Conservation (phyloP, 2,329 filamentous ascomycete species). For the Botrytis hyacinthi region DNA sequence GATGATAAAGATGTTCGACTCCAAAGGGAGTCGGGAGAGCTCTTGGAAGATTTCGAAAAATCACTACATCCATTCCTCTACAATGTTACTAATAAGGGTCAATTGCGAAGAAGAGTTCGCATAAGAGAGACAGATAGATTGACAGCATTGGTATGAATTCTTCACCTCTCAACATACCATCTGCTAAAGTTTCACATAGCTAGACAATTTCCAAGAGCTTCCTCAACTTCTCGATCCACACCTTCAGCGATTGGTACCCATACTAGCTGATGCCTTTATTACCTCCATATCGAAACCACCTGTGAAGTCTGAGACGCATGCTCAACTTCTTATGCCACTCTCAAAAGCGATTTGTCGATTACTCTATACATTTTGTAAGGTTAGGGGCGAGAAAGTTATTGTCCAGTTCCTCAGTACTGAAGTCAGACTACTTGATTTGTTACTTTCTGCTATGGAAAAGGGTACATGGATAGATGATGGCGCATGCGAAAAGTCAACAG, state of each 20-base stretch:
- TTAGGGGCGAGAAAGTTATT: conserved; percentile 89
- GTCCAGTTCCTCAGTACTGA: conserved; percentile 90
- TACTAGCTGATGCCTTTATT: conserved; percentile 73
- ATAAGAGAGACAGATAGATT: conserved; percentile 50
- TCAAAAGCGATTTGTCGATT: conserved; percentile 69
- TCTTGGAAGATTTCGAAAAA: conserved; percentile 57
- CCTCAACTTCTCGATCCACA: conserved; percentile 89
- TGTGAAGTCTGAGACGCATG: conserved; percentile 38
- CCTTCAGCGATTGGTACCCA: conserved; percentile 71
- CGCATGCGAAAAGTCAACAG: not conserved
- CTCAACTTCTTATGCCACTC: conserved; percentile 37
- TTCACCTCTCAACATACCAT: not conserved
- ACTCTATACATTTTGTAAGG: conserved; percentile 89
- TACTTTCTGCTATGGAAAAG: conserved; percentile 72
- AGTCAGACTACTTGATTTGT: conserved; percentile 75
- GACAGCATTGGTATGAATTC: conserved; percentile 45
- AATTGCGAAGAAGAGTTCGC: conserved; percentile 50
- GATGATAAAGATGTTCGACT: conserved; percentile 61
- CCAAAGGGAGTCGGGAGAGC: conserved; percentile 57
- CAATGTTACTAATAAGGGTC: conserved; percentile 49
- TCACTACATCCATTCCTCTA: conserved; percentile 53
- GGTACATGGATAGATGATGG: conserved; percentile 27
- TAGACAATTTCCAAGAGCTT: conserved; percentile 92
- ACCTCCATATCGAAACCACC: conserved; percentile 55
- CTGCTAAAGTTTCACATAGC: conserved; percentile 35